Conservation (phyloP, 2,329 filamentous ascomycete genomes). For the Epichloe bromicola region DNA sequence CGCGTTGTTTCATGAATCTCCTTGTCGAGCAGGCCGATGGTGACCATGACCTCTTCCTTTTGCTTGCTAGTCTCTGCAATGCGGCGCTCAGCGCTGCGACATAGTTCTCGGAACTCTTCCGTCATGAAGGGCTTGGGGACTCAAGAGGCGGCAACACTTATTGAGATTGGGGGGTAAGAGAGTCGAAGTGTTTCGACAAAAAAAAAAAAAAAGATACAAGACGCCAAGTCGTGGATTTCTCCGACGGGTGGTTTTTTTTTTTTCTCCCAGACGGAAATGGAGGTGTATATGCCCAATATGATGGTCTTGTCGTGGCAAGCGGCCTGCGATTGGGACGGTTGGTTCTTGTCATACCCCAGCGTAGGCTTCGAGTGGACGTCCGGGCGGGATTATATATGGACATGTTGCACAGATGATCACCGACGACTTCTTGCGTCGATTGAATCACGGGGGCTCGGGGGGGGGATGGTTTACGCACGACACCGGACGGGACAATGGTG, state of each 20-base stretch:
- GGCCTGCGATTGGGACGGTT: background rate
- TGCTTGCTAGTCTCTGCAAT: background rate
- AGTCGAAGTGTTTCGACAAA: background rate
- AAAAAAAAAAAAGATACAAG: background rate
- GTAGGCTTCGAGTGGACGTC: background rate
- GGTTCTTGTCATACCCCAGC: background rate
- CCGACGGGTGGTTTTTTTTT: too few species aligned
- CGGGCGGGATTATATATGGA: background rate
- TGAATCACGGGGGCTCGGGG: constrained; percentile 5
- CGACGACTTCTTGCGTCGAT: constrained; percentile 8
- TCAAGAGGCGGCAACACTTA: background rate
- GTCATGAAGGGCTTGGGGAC: background rate
- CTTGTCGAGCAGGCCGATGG: constrained; percentile 2
- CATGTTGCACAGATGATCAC: background rate
- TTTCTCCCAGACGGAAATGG: background rate
- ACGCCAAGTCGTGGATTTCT: background rate
- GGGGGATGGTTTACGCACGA: background rate
- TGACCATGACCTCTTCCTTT: constrained; percentile 1
- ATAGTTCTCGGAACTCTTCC: background rate
- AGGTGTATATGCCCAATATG: background rate
- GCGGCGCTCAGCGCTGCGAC: background rate
- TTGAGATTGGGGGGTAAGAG: background rate
- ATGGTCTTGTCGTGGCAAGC: background rate
- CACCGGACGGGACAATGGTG: background rate
- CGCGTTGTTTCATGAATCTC: constrained; percentile 3